Evolutionary conservation across 345 rosid species (phyloP), one percentile per base, ranked within the genome.

Genomic region (Eutrema yunnanense): DNA sequence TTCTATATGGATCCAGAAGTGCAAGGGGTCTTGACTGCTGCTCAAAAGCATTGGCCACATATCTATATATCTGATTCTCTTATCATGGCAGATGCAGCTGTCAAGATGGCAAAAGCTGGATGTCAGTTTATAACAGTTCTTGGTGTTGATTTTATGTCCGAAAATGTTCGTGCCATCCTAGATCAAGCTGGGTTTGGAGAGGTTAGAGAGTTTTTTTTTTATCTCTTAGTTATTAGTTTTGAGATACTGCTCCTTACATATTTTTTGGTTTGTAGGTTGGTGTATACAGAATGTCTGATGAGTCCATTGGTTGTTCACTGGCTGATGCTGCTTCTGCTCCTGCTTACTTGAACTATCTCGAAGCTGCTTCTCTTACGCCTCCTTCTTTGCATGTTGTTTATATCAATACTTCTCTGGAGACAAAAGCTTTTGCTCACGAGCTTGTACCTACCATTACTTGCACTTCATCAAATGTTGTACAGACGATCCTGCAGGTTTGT

Each of bases 1-100:
- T 95, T 92, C 71, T 95, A 92, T 74, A 90, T 92, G 98, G 99
- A 92, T 78, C 99, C 99, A 65, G 96, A 95, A 86, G 99, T 95
- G 69, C 99, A 95, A 83, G 98, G 98, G 22, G 83, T 95, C 66
- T 84, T 95, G 73, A 92, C 98, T 52, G 90, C 97, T 70, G 98
- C 99, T 29, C 87, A 85, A 79, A 86, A 88, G 83, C 78, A 84
- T 53, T 92, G 99, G 98, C 96, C 99, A 47, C 97, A 92, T 68
- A 92, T 95, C 44, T 78, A 84, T 76, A 88, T 95, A 74, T 92
- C 98, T 9, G 98, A 95, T 83, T 95, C 99, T 6, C 84, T 95
- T 80, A 88, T 92, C 72, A 95, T 92, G 99, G 99, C 99, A 13
- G 99, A 95, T 80, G 72, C 87, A 29, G 99, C 98, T 22, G 99